phyloP scores from a whole-genome alignment of 768 basidiomycete species.

The Suillus discolor region DNA sequence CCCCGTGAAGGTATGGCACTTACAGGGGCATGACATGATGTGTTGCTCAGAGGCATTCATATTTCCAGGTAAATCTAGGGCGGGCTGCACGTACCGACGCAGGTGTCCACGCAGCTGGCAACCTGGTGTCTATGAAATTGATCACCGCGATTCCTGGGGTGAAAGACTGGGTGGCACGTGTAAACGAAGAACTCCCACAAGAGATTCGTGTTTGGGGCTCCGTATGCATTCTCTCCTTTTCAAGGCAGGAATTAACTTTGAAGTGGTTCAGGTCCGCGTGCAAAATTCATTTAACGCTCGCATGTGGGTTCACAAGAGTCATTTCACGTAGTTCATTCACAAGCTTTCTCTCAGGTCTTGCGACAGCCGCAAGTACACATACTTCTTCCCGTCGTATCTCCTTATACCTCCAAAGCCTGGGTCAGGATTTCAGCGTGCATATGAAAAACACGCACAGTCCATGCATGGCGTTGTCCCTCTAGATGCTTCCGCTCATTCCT shows the following conservation, averaged over 20 bases:
- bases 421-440: constrained; percentile 55
- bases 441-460: constrained; percentile 36
- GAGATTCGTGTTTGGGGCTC: constrained; percentile 94
- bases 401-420: constrained; percentile 87
- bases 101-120: constrained; percentile 96
- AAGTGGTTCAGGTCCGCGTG: constrained; percentile 51
- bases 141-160: constrained; percentile 77
- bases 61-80: constrained; percentile 71
- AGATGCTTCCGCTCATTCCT: constrained; percentile 46
- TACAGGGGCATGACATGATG: not conserved
- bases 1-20: constrained; percentile 69
- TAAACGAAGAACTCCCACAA: constrained; percentile 89
- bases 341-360: constrained; percentile 57
- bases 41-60: not conserved
- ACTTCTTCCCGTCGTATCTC: constrained; percentile 93
- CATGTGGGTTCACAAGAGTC: constrained; percentile 43
- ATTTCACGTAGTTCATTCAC: constrained; percentile 1
- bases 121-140: constrained; percentile 90
- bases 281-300: constrained; percentile 86
- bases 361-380: constrained; percentile 97
- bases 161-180: constrained; percentile 63
- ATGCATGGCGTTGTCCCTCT: constrained; percentile 22
- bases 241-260: not conserved
- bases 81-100: constrained; percentile 96
- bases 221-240: constrained; percentile 36